Percentiles rank a stretch among this genome's conserved stretches.
phyloP scores from a whole-genome alignment of 345 rosid genomes.

The Murraya paniculata region DNA sequence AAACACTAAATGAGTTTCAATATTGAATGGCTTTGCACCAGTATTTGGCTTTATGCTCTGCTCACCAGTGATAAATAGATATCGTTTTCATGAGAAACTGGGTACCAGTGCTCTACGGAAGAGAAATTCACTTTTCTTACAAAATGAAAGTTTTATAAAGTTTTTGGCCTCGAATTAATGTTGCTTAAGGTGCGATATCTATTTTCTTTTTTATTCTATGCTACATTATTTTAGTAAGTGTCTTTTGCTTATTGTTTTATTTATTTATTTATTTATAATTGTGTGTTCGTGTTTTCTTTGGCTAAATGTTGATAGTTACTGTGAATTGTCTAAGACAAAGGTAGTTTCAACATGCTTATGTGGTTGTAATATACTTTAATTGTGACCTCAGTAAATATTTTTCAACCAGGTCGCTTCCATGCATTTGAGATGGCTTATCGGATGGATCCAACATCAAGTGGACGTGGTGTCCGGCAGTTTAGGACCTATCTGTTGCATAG shows the following conservation, averaged over 20 bases:
- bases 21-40: not conserved
- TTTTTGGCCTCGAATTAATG: not conserved
- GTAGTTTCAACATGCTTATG: not conserved
- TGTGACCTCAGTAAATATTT: not conserved
- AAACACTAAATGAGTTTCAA: not conserved
- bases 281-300: not conserved
- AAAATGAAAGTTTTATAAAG: not conserved
- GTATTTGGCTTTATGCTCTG: not conserved
- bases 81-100: not conserved
- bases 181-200: not conserved
- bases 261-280: too few species aligned
- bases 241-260: not conserved
- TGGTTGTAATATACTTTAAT: not conserved
- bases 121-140: not conserved
- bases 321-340: not conserved
- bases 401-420: conserved; percentile 73
- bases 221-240: not conserved
- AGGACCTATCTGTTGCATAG: conserved; percentile 79
- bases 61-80: not conserved
- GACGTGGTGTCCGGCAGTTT: conserved; percentile 89
- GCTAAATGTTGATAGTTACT: not conserved
- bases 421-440: conserved; percentile 84
- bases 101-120: not conserved
- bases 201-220: not conserved
- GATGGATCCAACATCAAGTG: conserved; percentile 61